Evolutionary conservation across 768 basidiomycete genomes (phyloP).

Genomic region (Mrakia frigida): DNA sequence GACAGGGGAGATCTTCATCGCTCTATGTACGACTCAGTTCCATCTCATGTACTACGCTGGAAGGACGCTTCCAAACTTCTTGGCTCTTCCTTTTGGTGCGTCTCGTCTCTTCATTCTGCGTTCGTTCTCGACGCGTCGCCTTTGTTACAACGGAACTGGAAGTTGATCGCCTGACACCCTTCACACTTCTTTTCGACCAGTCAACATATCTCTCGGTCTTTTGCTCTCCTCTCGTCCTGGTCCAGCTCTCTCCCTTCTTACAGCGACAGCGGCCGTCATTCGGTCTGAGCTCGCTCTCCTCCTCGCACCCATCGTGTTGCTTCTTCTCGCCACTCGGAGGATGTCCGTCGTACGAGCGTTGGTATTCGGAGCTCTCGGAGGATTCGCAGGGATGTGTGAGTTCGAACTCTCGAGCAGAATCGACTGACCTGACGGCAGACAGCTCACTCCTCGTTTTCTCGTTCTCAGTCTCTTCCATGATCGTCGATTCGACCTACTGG

Average conservation of each 20-base stretch:
- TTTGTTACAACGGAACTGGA: constrained; percentile 24
- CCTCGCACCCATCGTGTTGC: constrained; percentile 53
- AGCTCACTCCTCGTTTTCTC: background rate
- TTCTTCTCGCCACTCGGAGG: constrained; percentile 39
- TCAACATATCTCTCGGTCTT: constrained; percentile 49
- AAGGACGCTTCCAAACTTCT: constrained; percentile 89
- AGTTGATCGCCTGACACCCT: background rate
- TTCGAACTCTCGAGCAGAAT: background rate
- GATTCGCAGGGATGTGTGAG: constrained; percentile 37
- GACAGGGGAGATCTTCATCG: constrained; percentile 56
- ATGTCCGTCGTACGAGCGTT: constrained; percentile 45
- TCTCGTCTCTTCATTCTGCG: background rate
- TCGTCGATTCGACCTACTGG: constrained; percentile 86
- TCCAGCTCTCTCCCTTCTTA: constrained; percentile 57
- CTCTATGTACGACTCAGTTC: constrained; percentile 77
- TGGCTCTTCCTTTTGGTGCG: constrained; percentile 74
- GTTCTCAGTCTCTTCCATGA: constrained; percentile 54
- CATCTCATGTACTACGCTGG: constrained; percentile 92
- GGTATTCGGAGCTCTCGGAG: background rate
- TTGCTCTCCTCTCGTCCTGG: constrained; percentile 51
- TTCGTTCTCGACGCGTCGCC: constrained; percentile 32
- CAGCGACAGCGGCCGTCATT: constrained; percentile 63
- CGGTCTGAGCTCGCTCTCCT: constrained; percentile 73
- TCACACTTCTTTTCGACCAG: constrained; percentile 43
- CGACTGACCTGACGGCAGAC: background rate